Conservation (phyloP, 768 basidiomycete species). For the Phaeolepiota aurea region DNA sequence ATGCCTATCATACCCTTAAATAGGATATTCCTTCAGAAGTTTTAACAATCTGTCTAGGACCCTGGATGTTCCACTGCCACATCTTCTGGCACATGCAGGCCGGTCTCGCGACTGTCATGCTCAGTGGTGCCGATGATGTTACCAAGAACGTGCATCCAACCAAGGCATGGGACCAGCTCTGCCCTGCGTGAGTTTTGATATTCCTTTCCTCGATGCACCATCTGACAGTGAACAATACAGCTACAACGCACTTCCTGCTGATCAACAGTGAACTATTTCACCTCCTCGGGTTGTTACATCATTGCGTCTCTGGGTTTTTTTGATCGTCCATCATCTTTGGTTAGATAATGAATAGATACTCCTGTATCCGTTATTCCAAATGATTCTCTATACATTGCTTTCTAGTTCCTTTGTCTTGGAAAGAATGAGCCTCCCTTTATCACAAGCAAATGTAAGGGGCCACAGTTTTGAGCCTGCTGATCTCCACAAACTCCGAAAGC, state of each 20-base stretch:
- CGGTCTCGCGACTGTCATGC: slow-evolving; percentile 10
- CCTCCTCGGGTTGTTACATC: background rate
- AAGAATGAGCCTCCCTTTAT: too few species aligned
- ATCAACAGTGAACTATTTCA: slow-evolving; percentile 4
- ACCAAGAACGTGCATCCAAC: slow-evolving; percentile 4
- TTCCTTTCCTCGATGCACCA: background rate
- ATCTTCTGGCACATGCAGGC: slow-evolving; percentile 10
- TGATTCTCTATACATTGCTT: too few species aligned
- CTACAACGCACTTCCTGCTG: slow-evolving; percentile 10
- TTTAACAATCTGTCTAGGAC: slow-evolving; percentile 3
- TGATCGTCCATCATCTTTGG: background rate
- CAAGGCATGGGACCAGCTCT: slow-evolving; percentile 7
- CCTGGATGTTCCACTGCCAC: slow-evolving; percentile 15
- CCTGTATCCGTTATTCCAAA: background rate
- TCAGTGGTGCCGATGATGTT: slow-evolving; percentile 4
- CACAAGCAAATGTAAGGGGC: too few species aligned
- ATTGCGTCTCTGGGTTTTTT: background rate
- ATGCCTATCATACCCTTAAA: background rate
- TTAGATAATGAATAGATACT: background rate
- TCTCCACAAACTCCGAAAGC: too few species aligned
- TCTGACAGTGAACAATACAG: slow-evolving; percentile 1
- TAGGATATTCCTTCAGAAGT: background rate
- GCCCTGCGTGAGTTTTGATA: slow-evolving; percentile 4
- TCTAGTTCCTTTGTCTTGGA: background rate
- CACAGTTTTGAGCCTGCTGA: too few species aligned